phyloP scores from a whole-genome alignment of 2,329 filamentous ascomycete genomes.

The Bipolaris gigantea region DNA sequence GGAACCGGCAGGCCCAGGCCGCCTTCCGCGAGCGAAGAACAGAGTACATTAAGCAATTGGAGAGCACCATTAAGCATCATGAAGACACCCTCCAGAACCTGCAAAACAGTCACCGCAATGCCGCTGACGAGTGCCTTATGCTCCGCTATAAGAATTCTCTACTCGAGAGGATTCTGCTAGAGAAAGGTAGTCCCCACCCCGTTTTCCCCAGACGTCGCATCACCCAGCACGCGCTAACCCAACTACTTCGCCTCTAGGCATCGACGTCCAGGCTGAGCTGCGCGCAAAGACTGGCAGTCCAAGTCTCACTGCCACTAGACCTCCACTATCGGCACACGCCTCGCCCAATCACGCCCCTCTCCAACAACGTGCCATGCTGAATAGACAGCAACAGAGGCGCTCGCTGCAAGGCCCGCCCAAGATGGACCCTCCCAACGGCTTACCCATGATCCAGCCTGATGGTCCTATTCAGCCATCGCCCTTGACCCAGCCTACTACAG shows the following conservation, averaged over 20 bases:
- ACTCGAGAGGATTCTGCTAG: constrained; percentile 89
- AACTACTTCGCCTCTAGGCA: constrained; percentile 60
- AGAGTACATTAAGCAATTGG: constrained; percentile 98
- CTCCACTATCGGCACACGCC: constrained; percentile 57
- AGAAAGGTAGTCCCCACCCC: constrained; percentile 70
- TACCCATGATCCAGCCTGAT: constrained; percentile 47
- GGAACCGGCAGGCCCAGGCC: constrained; percentile 94
- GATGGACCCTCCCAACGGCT: constrained; percentile 55
- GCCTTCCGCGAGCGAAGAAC: constrained; percentile 95
- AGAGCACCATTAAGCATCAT: constrained; percentile 95
- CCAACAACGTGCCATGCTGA: constrained; percentile 78
- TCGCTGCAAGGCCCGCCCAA: constrained; percentile 78
- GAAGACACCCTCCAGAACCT: constrained; percentile 91
- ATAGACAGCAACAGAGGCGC: constrained; percentile 73
- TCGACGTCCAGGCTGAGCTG: constrained; percentile 95
- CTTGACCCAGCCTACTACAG: constrained; percentile 77
- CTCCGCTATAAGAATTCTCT: constrained; percentile 97
- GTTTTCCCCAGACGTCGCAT: neutral
- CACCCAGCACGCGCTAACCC: constrained; percentile 21
- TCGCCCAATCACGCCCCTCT: constrained; percentile 63
- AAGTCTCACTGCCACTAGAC: constrained; percentile 67
- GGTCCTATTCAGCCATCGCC: constrained; percentile 60
- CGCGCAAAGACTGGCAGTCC: constrained; percentile 90
- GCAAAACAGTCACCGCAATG: constrained; percentile 90
- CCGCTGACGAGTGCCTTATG: constrained; percentile 97